Evolutionary conservation across 306 rosid genomes (phyloP).

Genomic region (Dicorynia guianensis): DNA sequence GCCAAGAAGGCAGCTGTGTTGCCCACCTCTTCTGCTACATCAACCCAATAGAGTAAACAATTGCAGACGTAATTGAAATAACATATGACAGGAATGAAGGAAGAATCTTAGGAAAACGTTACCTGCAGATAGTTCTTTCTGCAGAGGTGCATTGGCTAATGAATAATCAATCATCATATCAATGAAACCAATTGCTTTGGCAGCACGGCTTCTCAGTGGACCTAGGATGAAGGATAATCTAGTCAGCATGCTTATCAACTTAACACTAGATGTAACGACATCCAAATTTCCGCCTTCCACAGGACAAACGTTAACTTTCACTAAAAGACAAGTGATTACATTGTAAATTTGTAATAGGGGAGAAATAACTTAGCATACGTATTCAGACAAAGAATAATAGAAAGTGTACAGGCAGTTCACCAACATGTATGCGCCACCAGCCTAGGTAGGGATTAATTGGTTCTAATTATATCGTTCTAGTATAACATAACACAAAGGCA

Average conservation of each 20-base stretch:
- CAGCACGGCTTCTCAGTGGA: slow-evolving; percentile 96
- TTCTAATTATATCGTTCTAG: not conserved
- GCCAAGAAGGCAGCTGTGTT: slow-evolving; percentile 86
- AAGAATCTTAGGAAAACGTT: slow-evolving; percentile 22
- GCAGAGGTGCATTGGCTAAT: slow-evolving; percentile 79
- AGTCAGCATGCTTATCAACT: slow-evolving; percentile 13
- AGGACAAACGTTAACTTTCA: too few relatives aligned
- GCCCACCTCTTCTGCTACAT: slow-evolving; percentile 82
- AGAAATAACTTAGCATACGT: not conserved
- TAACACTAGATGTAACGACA: too few relatives aligned
- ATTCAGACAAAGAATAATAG: not conserved
- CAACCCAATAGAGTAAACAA: slow-evolving; percentile 16
- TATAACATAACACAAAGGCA: not conserved
- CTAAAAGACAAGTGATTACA: too few relatives aligned
- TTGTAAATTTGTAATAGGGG: not conserved
- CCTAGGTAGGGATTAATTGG: not conserved
- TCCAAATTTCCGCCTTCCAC: too few relatives aligned
- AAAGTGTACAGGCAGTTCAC: not conserved
- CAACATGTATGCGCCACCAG: not conserved
- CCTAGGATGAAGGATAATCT: slow-evolving; percentile 51
- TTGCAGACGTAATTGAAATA: not conserved
- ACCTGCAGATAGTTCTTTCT: slow-evolving; percentile 91
- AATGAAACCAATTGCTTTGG: slow-evolving; percentile 95
- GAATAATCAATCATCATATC: slow-evolving; percentile 96
- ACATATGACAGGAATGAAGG: slow-evolving; percentile 2